Percentiles rank a stretch among this genome's conserved stretches.
Conservation (phyloP, 169 alveolate species). For the Prorocentrum cordatum region DNA sequence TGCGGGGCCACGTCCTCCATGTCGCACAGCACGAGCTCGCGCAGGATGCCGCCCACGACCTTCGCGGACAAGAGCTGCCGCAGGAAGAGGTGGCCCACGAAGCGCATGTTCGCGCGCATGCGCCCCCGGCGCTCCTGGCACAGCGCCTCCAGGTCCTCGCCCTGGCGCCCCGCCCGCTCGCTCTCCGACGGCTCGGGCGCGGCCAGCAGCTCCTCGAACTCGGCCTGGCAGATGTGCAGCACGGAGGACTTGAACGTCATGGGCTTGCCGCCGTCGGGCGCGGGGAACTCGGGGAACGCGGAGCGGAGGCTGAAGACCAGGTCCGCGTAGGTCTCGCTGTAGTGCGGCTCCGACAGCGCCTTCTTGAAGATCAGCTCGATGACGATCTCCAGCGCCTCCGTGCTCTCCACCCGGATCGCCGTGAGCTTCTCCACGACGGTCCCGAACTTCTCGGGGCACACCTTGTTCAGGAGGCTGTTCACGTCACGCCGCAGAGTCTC, state of each 20-base stretch:
- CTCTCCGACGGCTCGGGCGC: background rate
- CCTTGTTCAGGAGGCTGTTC: constrained; percentile 41
- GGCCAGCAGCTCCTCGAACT: constrained; percentile 37
- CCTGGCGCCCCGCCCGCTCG: background rate
- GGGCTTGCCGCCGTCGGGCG: constrained; percentile 35
- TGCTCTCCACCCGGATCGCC: constrained; percentile 26
- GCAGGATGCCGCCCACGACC: constrained; percentile 39
- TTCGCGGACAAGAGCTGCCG: constrained; percentile 36
- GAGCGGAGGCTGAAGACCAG: constrained; percentile 27
- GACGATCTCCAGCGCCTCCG: constrained; percentile 15
- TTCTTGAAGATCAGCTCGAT: constrained; percentile 45
- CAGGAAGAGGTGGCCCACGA: constrained; percentile 15
- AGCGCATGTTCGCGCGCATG: background rate
- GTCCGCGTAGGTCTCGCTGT: constrained; percentile 45
- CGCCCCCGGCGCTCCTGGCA: background rate
- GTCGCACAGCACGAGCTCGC: constrained; percentile 50
- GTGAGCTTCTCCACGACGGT: constrained; percentile 29
- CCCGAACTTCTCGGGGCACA: constrained; percentile 28
- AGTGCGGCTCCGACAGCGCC: constrained; percentile 48
- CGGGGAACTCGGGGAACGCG: constrained; percentile 42
- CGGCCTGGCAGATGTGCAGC: constrained; percentile 31
- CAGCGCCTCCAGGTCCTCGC: background rate
- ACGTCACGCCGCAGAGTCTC: background rate
- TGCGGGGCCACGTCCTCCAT: too few relatives aligned
- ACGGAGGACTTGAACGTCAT: constrained; percentile 37